Base-by-base conservation (phyloP, 2,329 filamentous ascomycete genomes). In the Alternaria ventricosa region DNA sequence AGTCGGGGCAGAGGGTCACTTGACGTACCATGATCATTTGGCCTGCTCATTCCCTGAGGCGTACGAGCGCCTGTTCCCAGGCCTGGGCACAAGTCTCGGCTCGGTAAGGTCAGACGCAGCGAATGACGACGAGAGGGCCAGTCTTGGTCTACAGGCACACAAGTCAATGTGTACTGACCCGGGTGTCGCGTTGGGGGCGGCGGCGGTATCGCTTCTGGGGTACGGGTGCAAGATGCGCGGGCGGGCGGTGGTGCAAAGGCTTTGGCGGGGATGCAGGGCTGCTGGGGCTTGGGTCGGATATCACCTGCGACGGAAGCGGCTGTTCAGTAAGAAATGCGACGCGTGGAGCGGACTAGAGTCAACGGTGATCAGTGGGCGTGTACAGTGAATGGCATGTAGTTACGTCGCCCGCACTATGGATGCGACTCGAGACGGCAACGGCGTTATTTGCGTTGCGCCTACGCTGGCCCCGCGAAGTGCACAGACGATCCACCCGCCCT, bases 1-100 rank as follows among this genome's bases (percentile, higher is more conserved):
- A 53, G 22, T 43, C 20, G 28, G 20, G 41, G 44, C 20, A 49
- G 41, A 46, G 49, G 33, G 57, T 66, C 60, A 63, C 47, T 56
- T 57, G 66, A 71, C 76, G 77, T 75, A 80, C 78, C 78, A 79
- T 79, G 68, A 70, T 79, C 76, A 70, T 75, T 76, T 79, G 75
- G 76, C 76, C 71, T 74, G 77, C 75, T 80, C 78, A 80, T 80
- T 75, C 78, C 78, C 78, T 79, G 63, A 62, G 61, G 64, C 64
- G 64, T 64, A 43, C 69, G 68, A 67, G 69, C 68, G 75, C 74
- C 74, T 69, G 68, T 61, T 65, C 61, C 64, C 70, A 67, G 72
- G 73, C 71, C 58, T 57, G 60, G 44, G 57, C 57, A 55, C 46
- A 61, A 63, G 59, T 66, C 61, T 69, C 64, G 62, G 65, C 45